phyloP scores from a whole-genome alignment of 2,329 filamentous ascomycete species.

The Ustilaginoidea virens region DNA sequence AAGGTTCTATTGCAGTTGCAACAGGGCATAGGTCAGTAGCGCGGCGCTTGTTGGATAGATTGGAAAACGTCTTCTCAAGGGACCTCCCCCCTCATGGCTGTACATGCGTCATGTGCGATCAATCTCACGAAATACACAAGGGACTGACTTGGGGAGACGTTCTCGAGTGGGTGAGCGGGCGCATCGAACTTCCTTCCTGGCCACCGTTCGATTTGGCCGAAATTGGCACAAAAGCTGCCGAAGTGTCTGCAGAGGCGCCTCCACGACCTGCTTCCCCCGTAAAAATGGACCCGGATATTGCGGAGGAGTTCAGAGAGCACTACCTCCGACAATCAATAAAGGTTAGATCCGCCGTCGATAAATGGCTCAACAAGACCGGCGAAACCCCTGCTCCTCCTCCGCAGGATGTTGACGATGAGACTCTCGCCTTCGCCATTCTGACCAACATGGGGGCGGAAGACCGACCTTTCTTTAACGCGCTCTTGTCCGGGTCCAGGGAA shows the following conservation, averaged over 20 bases:
- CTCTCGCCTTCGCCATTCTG: constrained; percentile 80
- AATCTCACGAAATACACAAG: constrained; percentile 41
- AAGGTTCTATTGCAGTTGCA: constrained; percentile 83
- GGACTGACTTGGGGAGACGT: constrained; percentile 94
- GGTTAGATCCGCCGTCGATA: constrained; percentile 79
- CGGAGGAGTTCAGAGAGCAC: constrained; percentile 83
- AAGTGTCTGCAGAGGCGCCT: constrained; percentile 43
- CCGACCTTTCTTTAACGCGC: constrained; percentile 65
- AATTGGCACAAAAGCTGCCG: constrained; percentile 44
- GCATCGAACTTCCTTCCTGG: constrained; percentile 75
- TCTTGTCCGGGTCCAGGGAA: constrained; percentile 48
- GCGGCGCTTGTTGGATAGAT: constrained; percentile 68
- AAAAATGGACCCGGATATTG: constrained; percentile 83
- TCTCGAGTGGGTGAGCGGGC: constrained; percentile 78
- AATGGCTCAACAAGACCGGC: constrained; percentile 71
- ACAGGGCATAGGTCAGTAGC: constrained; percentile 94
- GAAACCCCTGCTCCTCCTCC: constrained; percentile 61
- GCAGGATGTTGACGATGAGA: constrained; percentile 87
- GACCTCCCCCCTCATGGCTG: constrained; percentile 84
- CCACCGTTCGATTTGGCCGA: constrained; percentile 67
- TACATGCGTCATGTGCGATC: constrained; percentile 68
- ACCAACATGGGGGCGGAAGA: constrained; percentile 68
- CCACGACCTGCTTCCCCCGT: constrained; percentile 43
- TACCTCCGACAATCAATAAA: constrained; percentile 87
- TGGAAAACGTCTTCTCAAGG: constrained; percentile 87